phyloP scores from a whole-genome alignment of 805 yeast genomes.

The Myxozyma geophila region DNA sequence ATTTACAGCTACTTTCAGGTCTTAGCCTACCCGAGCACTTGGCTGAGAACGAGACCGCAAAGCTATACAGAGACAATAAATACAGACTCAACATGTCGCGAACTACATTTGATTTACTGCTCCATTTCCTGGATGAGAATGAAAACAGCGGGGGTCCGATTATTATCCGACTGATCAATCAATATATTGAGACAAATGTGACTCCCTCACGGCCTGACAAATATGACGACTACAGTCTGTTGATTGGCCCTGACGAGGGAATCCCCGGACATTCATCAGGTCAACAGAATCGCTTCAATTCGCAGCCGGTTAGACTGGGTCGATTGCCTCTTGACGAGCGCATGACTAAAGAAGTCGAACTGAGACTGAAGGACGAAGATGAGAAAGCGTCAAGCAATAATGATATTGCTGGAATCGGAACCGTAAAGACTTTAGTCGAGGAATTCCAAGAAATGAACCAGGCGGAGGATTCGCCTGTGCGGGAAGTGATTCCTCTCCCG shows the following conservation, averaged over 20 bases:
- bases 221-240: conserved; percentile 51
- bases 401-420: conserved; percentile 39
- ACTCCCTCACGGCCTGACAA: conserved; percentile 46
- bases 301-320: conserved; percentile 78
- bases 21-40: conserved; percentile 80
- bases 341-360: conserved; percentile 71
- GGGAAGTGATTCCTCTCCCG: conserved; percentile 84
- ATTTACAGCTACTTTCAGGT: conserved; percentile 70
- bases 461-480: conserved; percentile 62
- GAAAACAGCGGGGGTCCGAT: conserved; percentile 91
- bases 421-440: conserved; percentile 58
- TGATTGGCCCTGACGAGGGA: conserved; percentile 54
- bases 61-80: conserved; percentile 70
- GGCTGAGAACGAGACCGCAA: conserved; percentile 79
- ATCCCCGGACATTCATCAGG: conserved; percentile 43
- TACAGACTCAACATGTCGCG: conserved; percentile 77
- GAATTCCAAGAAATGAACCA: conserved; percentile 66
- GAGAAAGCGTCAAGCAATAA: conserved; percentile 47
- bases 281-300: conserved; percentile 65
- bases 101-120: conserved; percentile 79
- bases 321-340: conserved; percentile 81
- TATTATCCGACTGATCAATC: conserved; percentile 82
- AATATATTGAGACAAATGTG: conserved; percentile 60
- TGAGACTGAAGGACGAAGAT: conserved; percentile 80
- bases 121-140: conserved; percentile 87